These are phyloP conservation scores for Fusarium transvaalense DNA, from an alignment of 2,329 filamentous ascomycete species.

Conservation along the genomic window DNA sequence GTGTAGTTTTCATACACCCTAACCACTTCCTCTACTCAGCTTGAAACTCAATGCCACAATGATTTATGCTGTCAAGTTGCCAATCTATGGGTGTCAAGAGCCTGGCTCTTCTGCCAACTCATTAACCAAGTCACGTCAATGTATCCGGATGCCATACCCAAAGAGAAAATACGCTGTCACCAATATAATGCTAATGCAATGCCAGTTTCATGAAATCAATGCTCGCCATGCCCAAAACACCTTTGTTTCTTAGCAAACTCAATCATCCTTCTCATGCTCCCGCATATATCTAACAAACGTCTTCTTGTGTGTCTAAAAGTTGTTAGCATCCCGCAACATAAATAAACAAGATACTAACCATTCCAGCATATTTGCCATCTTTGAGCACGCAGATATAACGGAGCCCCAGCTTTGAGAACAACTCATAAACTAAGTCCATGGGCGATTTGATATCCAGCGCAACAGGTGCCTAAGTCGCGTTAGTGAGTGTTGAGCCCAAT, in stretches of 20 bases:
- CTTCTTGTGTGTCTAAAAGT: conserved; percentile 87
- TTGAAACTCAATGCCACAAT: background rate
- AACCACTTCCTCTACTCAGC: background rate
- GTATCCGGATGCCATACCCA: conserved; percentile 17
- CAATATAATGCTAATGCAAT: conserved; percentile 37
- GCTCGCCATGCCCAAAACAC: conserved; percentile 22
- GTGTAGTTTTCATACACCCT: background rate
- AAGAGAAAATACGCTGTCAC: conserved; percentile 25
- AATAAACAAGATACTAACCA: conserved; percentile 70
- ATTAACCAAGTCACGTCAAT: conserved; percentile 9
- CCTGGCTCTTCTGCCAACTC: conserved; percentile 7
- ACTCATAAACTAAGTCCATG: conserved; percentile 96
- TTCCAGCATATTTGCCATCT: conserved; percentile 86
- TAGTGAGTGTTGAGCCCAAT: conserved; percentile 9
- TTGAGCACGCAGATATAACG: conserved; percentile 91
- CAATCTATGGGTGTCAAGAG: conserved; percentile 7
- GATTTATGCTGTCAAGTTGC: conserved; percentile 8
- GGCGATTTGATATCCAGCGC: conserved; percentile 89
- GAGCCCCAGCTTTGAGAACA: conserved; percentile 92
- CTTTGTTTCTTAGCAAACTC: conserved; percentile 8
- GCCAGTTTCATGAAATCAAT: conserved; percentile 19
- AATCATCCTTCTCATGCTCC: conserved; percentile 73
- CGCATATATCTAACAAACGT: conserved; percentile 95
- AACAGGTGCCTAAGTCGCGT: conserved; percentile 75
- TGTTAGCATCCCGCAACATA: conserved; percentile 24